Evolutionary conservation across 176 grass and related monocot species (phyloP), one percentile per base, ranked within the genome.

Genomic region (Carex kokanica): DNA sequence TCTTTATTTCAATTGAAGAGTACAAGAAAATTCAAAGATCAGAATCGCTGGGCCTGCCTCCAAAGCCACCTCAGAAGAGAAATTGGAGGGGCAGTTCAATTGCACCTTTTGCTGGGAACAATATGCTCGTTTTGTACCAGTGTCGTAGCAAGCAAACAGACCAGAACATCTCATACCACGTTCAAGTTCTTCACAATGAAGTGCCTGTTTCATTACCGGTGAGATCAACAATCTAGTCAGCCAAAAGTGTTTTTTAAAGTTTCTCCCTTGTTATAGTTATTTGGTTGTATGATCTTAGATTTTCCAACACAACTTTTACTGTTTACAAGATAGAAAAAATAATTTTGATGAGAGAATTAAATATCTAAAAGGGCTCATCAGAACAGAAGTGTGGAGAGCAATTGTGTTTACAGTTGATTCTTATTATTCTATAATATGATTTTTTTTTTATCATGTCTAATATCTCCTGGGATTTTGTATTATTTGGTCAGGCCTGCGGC

Each of bases 101-200:
- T 77, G 91, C 96, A 9, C 96, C 96, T 80, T 99, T 99, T 83
- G 91, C 91, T 85, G 93, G 89, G 67, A 99, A 99, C 85, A 99
- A 99, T 80, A 95, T 99, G 84, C 74, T 99, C 83, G 88, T 73
- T 83, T 90, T 99, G 60, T 92, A 93, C 67, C 82, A 93, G 16
- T 99, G 96, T 67, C 79, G 80, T n/a, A 12, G 79, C 43, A 92
- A 95, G 88, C 84, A 83, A 57, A 55, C 64, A 62, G 87, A 61
- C 23, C 64, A 70, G 59, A 90, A 80, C 3, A 90, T 52, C 74
- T 83, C 88, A 0, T 99, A 93, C 24, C 90, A 87, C 68, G 74
- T 99, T 83, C 96, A 91, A 88, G 91, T 95, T 86, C 51, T 99
- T 64, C 96, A 99, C 84, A 99, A 99, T 41, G 96, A 99, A 89